A percentile compares a stretch with the other conserved stretches of the same genome.
Evolutionary conservation across 164 flowering plant species (phyloP).

Genomic region (Cinnamomum micranthum): DNA sequence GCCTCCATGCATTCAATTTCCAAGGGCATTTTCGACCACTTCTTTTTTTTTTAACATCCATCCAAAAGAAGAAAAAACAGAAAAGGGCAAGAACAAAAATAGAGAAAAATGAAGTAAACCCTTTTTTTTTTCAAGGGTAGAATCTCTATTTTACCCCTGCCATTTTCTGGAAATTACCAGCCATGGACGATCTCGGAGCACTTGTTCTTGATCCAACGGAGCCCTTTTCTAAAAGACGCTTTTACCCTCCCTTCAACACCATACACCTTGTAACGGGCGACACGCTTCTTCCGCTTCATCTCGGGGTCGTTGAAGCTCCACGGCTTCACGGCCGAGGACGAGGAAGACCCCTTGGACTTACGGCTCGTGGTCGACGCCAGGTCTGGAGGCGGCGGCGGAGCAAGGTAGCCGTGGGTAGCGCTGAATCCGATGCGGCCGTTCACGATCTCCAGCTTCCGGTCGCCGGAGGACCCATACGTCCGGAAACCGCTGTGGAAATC

Average conservation of each 20-base stretch:
- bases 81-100: too few relatives aligned
- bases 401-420: constrained; percentile 20
- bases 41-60: background rate
- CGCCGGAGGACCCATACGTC: constrained; percentile 12
- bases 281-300: constrained; percentile 62
- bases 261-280: constrained; percentile 65
- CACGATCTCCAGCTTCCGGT: constrained; percentile 45
- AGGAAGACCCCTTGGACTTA: background rate
- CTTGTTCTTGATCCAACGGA: constrained; percentile 78
- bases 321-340: constrained; percentile 25
- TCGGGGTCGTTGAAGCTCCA: constrained; percentile 67
- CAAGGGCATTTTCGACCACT: background rate
- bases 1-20: background rate
- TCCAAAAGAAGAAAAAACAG: too few relatives aligned
- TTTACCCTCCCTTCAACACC: constrained; percentile 72
- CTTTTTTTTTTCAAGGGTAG: background rate
- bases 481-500: constrained; percentile 19
- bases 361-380: background rate
- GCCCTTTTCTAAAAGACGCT: constrained; percentile 53
- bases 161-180: constrained; percentile 14
- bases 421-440: constrained; percentile 37
- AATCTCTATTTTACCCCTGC: background rate
- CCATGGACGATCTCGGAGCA: constrained; percentile 70
- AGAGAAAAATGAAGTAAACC: too few relatives aligned
- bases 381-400: constrained; percentile 18